Evolutionary conservation across 1,284 basidiomycete genomes (phyloP).

Genomic region (Marasmius sp.): DNA sequence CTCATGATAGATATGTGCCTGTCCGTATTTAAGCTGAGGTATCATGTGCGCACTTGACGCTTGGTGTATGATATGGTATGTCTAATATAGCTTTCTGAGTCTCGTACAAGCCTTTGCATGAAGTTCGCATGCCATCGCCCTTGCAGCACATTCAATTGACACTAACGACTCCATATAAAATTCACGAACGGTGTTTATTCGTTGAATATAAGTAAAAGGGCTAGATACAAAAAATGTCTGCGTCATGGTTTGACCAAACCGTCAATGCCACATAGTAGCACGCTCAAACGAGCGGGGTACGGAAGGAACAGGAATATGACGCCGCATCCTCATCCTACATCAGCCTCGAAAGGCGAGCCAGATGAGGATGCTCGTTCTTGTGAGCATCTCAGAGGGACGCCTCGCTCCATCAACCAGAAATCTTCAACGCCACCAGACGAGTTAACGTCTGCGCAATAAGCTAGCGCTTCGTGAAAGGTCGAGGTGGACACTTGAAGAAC

Average conservation of each 20-base stretch:
- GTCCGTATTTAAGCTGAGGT: background rate
- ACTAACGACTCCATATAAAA: background rate
- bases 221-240: constrained; percentile 41
- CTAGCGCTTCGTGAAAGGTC: constrained; percentile 40
- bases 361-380: constrained; percentile 53
- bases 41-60: background rate
- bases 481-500: constrained; percentile 40
- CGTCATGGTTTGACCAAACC: constrained; percentile 78
- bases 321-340: constrained; percentile 48
- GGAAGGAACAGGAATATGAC: constrained; percentile 80
- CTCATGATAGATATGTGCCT: background rate
- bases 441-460: constrained; percentile 20
- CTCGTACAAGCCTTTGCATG: no score
- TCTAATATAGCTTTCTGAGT: no score
- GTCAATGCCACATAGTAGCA: constrained; percentile 78
- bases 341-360: constrained; percentile 47
- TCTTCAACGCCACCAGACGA: constrained; percentile 42
- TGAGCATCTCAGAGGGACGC: constrained; percentile 60
- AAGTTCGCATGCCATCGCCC: no score
- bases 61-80: no score
- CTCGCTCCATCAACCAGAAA: constrained; percentile 78
- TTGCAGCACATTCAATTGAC: background rate
- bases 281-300: constrained; percentile 39
- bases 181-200: background rate
- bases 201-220: background rate